phyloP scores from a whole-genome alignment of 108 stramenopile genomes.

The Fistulifera pelliculosa region DNA sequence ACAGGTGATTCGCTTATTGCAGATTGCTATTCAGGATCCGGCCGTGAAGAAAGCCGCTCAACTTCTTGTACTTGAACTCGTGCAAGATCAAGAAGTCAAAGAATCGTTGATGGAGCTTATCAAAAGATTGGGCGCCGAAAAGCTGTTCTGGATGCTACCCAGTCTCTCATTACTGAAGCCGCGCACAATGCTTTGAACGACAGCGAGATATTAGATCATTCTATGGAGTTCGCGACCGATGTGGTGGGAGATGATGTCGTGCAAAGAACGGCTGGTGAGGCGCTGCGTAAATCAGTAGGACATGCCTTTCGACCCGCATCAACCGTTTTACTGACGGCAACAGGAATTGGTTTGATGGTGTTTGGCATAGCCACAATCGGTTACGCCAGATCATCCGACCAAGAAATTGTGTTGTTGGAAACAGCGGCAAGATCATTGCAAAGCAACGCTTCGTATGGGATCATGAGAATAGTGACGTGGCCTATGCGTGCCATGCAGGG shows the following conservation, averaged over 20 bases:
- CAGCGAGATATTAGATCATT: conserved; percentile 80
- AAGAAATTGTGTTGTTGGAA: conserved; percentile 16
- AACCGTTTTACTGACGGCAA: conserved; percentile 9
- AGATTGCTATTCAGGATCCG: conserved; percentile 63
- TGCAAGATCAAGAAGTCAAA: conserved; percentile 68
- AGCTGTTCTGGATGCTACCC: conserved; percentile 50
- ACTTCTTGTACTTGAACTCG: conserved; percentile 46
- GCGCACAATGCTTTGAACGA: conserved; percentile 79
- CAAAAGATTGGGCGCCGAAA: conserved; percentile 56
- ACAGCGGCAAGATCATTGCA: conserved; percentile 10
- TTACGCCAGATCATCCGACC: conserved; percentile 14
- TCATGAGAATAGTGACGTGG: conserved; percentile 4
- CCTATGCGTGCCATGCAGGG: not conserved
- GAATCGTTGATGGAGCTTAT: conserved; percentile 52
- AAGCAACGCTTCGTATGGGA: conserved; percentile 7
- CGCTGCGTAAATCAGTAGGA: conserved; percentile 70
- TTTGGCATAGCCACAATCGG: conserved; percentile 13
- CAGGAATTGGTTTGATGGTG: conserved; percentile 16
- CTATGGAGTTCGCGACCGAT: conserved; percentile 86
- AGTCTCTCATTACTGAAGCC: conserved; percentile 54
- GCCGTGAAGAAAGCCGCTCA: conserved; percentile 46
- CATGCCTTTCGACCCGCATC: conserved; percentile 66
- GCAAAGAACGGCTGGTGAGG: conserved; percentile 77
- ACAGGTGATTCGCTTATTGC: conserved; percentile 58
- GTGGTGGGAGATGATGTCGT: conserved; percentile 84